Percentiles rank a stretch among this genome's conserved stretches.
Conservation (phyloP, 2,329 filamentous ascomycete species). For the Fusarium phyllophilum region DNA sequence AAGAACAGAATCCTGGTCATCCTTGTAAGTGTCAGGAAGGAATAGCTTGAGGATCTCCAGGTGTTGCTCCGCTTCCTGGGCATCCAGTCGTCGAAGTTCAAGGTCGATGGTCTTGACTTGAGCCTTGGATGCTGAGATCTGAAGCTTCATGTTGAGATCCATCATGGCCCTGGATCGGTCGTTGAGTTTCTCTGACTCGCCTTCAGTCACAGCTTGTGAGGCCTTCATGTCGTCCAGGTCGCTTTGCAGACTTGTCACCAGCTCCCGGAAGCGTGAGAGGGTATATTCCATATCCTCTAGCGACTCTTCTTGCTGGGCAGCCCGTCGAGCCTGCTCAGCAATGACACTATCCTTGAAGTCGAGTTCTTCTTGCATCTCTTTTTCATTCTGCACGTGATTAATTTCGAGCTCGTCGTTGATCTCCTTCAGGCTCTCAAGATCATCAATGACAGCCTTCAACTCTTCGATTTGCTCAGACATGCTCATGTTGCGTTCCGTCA, state of each 20-base stretch:
- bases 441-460: conserved; percentile 82
- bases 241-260: conserved; percentile 85
- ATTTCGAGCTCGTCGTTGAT: conserved; percentile 94
- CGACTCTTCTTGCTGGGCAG: conserved; percentile 79
- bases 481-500: conserved; percentile 86
- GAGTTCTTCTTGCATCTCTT: conserved; percentile 92
- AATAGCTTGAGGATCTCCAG: conserved; percentile 90
- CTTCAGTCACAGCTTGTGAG: conserved; percentile 91
- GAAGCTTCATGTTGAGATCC: conserved; percentile 94
- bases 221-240: conserved; percentile 93
- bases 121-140: conserved; percentile 88
- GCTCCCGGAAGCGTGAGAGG: conserved; percentile 85
- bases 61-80: conserved; percentile 88
- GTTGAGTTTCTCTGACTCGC: conserved; percentile 89
- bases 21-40: conserved; percentile 83
- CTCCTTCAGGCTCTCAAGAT: conserved; percentile 89
- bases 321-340: conserved; percentile 79
- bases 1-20: conserved; percentile 86
- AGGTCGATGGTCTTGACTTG: conserved; percentile 95
- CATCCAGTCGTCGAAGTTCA: conserved; percentile 85
- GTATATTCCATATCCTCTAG: conserved; percentile 93
- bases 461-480: conserved; percentile 87
- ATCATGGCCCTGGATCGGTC: conserved; percentile 92
- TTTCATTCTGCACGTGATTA: conserved; percentile 92
- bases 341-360: conserved; percentile 88